phyloP scores from a whole-genome alignment of 2,329 filamentous ascomycete genomes.

The Stagonosporopsis chrysanthemi region DNA sequence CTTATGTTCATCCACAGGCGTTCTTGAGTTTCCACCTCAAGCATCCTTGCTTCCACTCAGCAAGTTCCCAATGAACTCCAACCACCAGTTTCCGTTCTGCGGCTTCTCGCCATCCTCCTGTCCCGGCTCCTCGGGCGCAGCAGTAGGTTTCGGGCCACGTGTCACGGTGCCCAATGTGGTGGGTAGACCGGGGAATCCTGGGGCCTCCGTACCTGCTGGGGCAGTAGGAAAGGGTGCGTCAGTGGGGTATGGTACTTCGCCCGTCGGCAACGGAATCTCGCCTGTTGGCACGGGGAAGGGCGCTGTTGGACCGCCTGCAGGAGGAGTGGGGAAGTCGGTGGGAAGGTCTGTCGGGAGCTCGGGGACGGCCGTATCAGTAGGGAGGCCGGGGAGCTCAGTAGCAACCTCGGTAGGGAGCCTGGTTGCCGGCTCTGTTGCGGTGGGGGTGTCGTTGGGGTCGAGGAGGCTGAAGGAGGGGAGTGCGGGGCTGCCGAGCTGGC shows the following conservation, averaged over 20 bases:
- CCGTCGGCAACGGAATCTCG: background rate
- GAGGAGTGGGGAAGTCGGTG: background rate
- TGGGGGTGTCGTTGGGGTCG: conserved; percentile 10
- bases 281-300: background rate
- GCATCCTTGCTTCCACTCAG: background rate
- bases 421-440: conserved; percentile 6
- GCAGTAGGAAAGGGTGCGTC: conserved; percentile 11
- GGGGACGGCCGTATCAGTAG: background rate
- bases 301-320: background rate
- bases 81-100: conserved; percentile 10
- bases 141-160: conserved; percentile 23
- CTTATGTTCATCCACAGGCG: too few species aligned
- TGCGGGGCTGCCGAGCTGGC: conserved; percentile 11
- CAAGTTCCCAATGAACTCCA: background rate
- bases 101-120: conserved; percentile 6
- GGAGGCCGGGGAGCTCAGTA: conserved; percentile 1
- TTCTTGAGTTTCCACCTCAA: too few species aligned
- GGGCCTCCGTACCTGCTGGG: conserved; percentile 6
- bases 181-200: conserved; percentile 11
- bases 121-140: conserved; percentile 8
- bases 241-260: conserved; percentile 8
- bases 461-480: conserved; percentile 24
- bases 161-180: conserved; percentile 21
- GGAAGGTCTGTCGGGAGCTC: conserved; percentile 6
- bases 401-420: background rate